Percentiles rank a stretch among this genome's conserved stretches.
These are phyloP conservation scores for Paxillus involutus DNA, from an alignment of 768 basidiomycete genomes.

Conservation along the genomic window DNA sequence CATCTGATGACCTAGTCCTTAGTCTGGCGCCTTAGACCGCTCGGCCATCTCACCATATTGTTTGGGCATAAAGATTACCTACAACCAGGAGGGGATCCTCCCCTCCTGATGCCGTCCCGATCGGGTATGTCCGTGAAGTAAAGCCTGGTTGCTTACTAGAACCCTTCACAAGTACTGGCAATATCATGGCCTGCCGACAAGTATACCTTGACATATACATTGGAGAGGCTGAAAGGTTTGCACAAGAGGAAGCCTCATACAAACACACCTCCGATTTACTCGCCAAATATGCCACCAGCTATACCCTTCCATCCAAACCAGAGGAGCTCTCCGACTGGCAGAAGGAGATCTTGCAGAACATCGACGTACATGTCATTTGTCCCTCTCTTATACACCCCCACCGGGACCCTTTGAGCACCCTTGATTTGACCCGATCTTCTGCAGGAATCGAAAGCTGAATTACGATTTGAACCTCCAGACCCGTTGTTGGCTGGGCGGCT, in stretches of 20 bases:
- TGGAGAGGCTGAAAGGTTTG: constrained; percentile 34
- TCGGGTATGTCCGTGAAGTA: no score
- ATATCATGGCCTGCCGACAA: constrained; percentile 8
- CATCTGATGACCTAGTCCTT: constrained; percentile 40
- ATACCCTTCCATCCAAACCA: constrained; percentile 40
- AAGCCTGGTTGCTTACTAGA: no score
- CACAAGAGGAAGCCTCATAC: constrained; percentile 28
- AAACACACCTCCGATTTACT: constrained; percentile 34
- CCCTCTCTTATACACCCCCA: background rate
- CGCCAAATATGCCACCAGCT: constrained; percentile 37
- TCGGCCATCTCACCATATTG: constrained; percentile 47
- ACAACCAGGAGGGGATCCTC: no score
- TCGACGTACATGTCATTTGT: constrained; percentile 33
- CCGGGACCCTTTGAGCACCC: background rate
- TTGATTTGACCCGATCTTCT: constrained; percentile 1
- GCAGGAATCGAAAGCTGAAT: constrained; percentile 26
- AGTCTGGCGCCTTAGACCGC: constrained; percentile 66
- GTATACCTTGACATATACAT: constrained; percentile 44
- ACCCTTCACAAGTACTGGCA: background rate
- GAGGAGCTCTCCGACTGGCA: constrained; percentile 43
- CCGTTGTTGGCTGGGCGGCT: constrained; percentile 43
- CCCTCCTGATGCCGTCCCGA: no score
- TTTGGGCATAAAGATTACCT: constrained; percentile 4
- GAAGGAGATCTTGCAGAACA: constrained; percentile 43
- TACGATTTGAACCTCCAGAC: constrained; percentile 35